These are phyloP conservation scores for Cladosporium sp. DNA, from an alignment of 2,329 filamentous ascomycete species.

Conservation along the genomic window DNA sequence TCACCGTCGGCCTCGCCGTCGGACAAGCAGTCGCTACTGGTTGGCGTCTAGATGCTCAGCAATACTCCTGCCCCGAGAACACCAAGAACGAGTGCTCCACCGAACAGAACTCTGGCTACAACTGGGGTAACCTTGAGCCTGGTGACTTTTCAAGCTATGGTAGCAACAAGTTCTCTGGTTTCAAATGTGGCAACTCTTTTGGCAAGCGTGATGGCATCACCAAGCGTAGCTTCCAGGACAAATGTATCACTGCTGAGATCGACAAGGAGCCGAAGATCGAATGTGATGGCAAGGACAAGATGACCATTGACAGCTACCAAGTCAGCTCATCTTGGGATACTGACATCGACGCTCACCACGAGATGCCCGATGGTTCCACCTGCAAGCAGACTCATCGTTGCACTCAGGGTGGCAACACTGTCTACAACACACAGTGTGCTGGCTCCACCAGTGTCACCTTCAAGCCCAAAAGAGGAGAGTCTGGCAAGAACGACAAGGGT, in stretches of 20 bases:
- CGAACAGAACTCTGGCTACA: slow-evolving; percentile 66
- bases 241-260: slow-evolving; percentile 42
- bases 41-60: slow-evolving; percentile 48
- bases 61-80: slow-evolving; percentile 67
- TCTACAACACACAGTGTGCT: slow-evolving; percentile 87
- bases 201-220: slow-evolving; percentile 55
- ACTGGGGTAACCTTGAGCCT: slow-evolving; percentile 61
- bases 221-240: slow-evolving; percentile 42
- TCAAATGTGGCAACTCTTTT: slow-evolving; percentile 60
- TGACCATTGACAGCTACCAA: slow-evolving; percentile 73
- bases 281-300: slow-evolving; percentile 52
- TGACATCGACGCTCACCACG: slow-evolving; percentile 80
- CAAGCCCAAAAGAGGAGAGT: slow-evolving; percentile 37
- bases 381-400: slow-evolving; percentile 77
- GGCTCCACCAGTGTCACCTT: slow-evolving; percentile 80
- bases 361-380: slow-evolving; percentile 73
- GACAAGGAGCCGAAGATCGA: slow-evolving; percentile 40
- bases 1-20: slow-evolving; percentile 33
- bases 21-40: slow-evolving; percentile 45
- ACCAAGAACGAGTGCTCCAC: slow-evolving; percentile 71
- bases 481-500: slow-evolving; percentile 45
- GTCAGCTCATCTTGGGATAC: slow-evolving; percentile 70
- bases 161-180: slow-evolving; percentile 71
- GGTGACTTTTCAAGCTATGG: slow-evolving; percentile 64
- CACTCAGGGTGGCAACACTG: slow-evolving; percentile 61